phyloP scores from a whole-genome alignment of 495 filamentous ascomycete genomes.

The Cetradonia linearis region DNA sequence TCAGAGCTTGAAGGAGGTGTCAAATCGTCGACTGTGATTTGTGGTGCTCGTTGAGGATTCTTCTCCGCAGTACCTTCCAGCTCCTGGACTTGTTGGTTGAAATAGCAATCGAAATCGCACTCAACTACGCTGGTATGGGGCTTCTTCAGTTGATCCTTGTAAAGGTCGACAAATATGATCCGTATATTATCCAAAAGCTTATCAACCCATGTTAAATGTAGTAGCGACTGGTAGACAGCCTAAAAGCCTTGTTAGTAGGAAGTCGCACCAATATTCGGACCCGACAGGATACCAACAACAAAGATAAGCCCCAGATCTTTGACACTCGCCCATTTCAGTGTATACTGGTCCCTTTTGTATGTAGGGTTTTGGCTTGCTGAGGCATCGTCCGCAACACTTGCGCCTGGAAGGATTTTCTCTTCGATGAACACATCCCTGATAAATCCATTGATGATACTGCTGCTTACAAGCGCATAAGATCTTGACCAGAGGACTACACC shows the following conservation, averaged over 20 bases:
- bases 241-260: constrained; percentile 30
- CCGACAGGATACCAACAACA: constrained; percentile 52
- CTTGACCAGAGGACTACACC: constrained; percentile 96
- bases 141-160: constrained; percentile 76
- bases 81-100: constrained; percentile 81
- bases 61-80: constrained; percentile 53
- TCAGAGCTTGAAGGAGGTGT: constrained; percentile 33
- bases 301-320: constrained; percentile 94
- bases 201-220: constrained; percentile 95
- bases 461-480: constrained; percentile 66
- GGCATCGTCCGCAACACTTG: constrained; percentile 45
- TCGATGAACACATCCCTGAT: constrained; percentile 97
- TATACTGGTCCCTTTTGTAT: constrained; percentile 90
- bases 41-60: constrained; percentile 29
- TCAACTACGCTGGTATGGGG: constrained; percentile 66
- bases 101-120: constrained; percentile 79
- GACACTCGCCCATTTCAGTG: constrained; percentile 80
- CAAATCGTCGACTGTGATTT: constrained; percentile 23
- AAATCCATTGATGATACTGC: constrained; percentile 82
- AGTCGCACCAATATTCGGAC: not conserved
- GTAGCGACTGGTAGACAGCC: constrained; percentile 92
- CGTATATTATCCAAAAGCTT: constrained; percentile 90
- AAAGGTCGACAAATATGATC: constrained; percentile 78
- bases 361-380: constrained; percentile 52
- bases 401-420: constrained; percentile 61